Conservation (phyloP, 805 yeast genomes). For the Phaffomyces antillensis region DNA sequence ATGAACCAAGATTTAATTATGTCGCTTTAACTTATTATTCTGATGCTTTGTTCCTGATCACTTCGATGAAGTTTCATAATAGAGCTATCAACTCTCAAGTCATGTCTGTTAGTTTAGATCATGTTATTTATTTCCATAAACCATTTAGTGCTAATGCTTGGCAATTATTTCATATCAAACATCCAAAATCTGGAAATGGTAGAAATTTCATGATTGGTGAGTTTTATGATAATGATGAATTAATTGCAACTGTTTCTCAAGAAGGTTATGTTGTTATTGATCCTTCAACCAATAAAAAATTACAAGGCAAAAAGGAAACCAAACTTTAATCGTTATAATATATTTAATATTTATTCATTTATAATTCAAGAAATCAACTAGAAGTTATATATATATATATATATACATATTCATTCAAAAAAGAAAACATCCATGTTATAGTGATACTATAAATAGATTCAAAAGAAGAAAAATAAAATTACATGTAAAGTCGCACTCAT, state of each 20-base stretch:
- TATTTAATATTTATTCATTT: not conserved
- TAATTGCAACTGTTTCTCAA: slow-evolving; percentile 56
- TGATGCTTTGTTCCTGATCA: slow-evolving; percentile 47
- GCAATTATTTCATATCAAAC: slow-evolving; percentile 42
- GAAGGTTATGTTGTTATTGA: slow-evolving; percentile 45
- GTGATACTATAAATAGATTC: no score
- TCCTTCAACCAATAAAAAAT: slow-evolving; percentile 7
- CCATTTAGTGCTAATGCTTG: slow-evolving; percentile 42
- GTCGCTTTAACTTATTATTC: slow-evolving; percentile 54
- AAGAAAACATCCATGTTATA: no score
- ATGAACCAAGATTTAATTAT: slow-evolving; percentile 35
- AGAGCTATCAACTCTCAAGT: slow-evolving; percentile 38
- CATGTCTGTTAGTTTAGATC: slow-evolving; percentile 58
- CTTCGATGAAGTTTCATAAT: slow-evolving; percentile 45
- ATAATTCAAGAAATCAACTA: not conserved
- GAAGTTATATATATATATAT: no score
- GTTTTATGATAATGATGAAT: slow-evolving; percentile 37
- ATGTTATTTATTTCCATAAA: slow-evolving; percentile 58
- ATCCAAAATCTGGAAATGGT: slow-evolving; percentile 42
- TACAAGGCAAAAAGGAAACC: not conserved
- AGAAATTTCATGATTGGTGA: slow-evolving; percentile 54
- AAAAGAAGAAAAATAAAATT: no score
- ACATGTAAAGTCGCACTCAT: no score
- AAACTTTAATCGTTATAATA: not conserved
- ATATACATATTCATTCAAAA: no score